Evolutionary conservation across 2,329 filamentous ascomycete genomes (phyloP).

Genomic region (Apiospora phragmitis): DNA sequence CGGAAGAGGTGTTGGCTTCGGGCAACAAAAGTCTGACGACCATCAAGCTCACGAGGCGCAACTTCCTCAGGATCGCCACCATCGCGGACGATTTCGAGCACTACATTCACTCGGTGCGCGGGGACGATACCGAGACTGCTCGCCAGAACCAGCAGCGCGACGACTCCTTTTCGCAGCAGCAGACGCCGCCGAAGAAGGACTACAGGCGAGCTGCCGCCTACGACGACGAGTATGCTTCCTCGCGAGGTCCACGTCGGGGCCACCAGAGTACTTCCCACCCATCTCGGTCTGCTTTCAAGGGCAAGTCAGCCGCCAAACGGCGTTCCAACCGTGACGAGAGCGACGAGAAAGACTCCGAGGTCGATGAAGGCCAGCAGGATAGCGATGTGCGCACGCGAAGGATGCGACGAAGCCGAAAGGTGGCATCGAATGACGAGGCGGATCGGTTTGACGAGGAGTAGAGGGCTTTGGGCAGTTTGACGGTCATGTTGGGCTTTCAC

Average conservation of each 20-base stretch:
- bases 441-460: background rate
- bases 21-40: slow-evolving; percentile 14
- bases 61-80: slow-evolving; percentile 18
- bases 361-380: background rate
- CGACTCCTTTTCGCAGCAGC: background rate
- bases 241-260: background rate
- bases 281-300: background rate
- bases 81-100: slow-evolving; percentile 20
- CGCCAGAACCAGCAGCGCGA: slow-evolving; percentile 16
- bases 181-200: background rate
- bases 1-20: slow-evolving; percentile 11
- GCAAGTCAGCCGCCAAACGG: background rate
- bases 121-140: slow-evolving; percentile 15
- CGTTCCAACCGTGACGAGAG: background rate
- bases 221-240: background rate
- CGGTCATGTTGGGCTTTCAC: background rate
- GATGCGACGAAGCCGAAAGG: background rate
- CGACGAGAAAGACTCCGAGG: background rate
- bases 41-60: slow-evolving; percentile 15
- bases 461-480: background rate
- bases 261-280: background rate
- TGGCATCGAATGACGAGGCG: background rate
- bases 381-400: background rate
- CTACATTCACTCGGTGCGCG: slow-evolving; percentile 12
- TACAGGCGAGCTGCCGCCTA: background rate